Percentiles rank a stretch among this genome's conserved stretches.
Conservation (phyloP, 2,329 filamentous ascomycete species). For the Ophiostoma piceae region DNA sequence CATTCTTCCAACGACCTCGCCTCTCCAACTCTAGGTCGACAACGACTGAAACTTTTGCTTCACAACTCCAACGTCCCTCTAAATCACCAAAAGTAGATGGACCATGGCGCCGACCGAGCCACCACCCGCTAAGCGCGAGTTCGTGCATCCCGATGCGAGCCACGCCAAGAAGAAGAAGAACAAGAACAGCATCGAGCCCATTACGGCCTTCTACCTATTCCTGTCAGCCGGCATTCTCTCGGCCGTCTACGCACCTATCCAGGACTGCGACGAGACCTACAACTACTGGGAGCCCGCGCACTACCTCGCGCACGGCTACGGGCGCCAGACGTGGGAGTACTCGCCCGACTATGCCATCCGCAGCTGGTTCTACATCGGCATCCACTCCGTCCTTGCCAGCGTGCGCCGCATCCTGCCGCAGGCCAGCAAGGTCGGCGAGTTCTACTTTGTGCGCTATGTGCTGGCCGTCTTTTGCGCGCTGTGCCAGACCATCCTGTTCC, state of each 20-base stretch:
- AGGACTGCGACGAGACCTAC: constrained; percentile 97
- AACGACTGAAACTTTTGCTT: background rate
- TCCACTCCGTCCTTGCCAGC: constrained; percentile 71
- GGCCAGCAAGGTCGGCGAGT: constrained; percentile 63
- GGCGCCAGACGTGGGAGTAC: constrained; percentile 97
- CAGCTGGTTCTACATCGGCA: constrained; percentile 82
- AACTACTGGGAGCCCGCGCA: constrained; percentile 99
- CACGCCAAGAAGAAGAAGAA: constrained; percentile 49
- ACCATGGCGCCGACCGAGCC: constrained; percentile 37
- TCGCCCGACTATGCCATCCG: constrained; percentile 91
- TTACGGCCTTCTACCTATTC: constrained; percentile 75
- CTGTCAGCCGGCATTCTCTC: constrained; percentile 67
- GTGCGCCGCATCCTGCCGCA: constrained; percentile 59
- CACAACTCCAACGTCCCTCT: background rate
- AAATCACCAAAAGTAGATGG: constrained; percentile 10
- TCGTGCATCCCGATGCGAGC: constrained; percentile 45
- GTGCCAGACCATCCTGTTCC: constrained; percentile 77
- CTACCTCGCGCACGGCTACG: constrained; percentile 87
- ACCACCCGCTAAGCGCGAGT: constrained; percentile 33
- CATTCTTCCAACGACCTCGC: background rate
- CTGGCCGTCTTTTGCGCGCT: constrained; percentile 73
- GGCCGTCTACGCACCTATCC: constrained; percentile 80
- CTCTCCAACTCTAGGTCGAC: background rate
- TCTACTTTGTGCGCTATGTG: constrained; percentile 76
- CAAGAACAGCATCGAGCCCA: constrained; percentile 55